Conservation (phyloP, 306 rosid genomes). For the Senna tora region DNA sequence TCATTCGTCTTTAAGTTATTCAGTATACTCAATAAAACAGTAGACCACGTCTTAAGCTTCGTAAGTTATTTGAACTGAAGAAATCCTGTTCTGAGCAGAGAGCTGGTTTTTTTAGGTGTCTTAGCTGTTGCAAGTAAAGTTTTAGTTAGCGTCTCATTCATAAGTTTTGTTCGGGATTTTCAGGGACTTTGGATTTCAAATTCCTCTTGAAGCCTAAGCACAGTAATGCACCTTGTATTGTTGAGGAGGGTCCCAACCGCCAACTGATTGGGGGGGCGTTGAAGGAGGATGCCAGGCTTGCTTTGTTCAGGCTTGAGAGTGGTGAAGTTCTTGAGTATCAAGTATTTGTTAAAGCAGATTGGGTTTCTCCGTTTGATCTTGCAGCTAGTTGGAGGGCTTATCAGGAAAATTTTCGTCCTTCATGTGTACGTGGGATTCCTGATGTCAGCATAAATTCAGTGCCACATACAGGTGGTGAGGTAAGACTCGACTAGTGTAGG, state of each 20-base stretch:
- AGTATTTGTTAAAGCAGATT: slow-evolving; percentile 78
- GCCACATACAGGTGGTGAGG: slow-evolving; percentile 64
- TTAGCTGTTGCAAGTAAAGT: too few relatives aligned
- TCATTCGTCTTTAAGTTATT: too few relatives aligned
- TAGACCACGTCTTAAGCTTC: background rate
- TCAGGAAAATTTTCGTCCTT: slow-evolving; percentile 72
- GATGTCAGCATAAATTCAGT: slow-evolving; percentile 81
- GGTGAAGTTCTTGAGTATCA: slow-evolving; percentile 72
- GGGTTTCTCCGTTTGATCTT: slow-evolving; percentile 92
- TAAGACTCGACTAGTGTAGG: slow-evolving; percentile 32
- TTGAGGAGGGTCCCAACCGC: slow-evolving; percentile 91
- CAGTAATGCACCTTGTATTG: slow-evolving; percentile 57
- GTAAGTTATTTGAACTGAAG: background rate
- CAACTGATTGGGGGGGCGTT: slow-evolving; percentile 73
- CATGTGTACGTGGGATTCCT: slow-evolving; percentile 89
- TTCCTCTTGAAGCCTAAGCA: slow-evolving; percentile 84
- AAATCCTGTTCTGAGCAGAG: slow-evolving; percentile 8
- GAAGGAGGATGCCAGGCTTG: slow-evolving; percentile 83
- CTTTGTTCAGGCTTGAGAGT: slow-evolving; percentile 64
- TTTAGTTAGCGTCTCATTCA: too few relatives aligned
- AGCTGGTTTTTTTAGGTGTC: slow-evolving; percentile 11
- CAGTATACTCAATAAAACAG: background rate
- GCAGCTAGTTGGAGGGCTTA: slow-evolving; percentile 99
- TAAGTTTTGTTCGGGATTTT: slow-evolving; percentile 42
- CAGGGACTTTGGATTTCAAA: slow-evolving; percentile 91